Conservation (phyloP, 768 basidiomycete species). For the Trametes maxima region DNA sequence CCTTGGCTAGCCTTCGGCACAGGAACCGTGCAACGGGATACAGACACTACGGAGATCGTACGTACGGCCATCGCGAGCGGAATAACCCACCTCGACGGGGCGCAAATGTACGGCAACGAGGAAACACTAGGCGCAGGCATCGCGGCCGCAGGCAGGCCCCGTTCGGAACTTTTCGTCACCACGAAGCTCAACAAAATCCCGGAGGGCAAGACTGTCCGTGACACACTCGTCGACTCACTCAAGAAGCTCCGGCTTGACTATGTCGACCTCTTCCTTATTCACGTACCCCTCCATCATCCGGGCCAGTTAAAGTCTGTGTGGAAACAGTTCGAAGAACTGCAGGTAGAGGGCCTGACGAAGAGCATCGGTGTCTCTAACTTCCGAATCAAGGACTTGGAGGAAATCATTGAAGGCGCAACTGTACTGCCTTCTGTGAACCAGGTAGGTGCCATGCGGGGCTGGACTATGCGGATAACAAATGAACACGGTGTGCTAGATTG, state of each 20-base stretch:
- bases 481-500: slow-evolving; percentile 30
- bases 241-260: slow-evolving; percentile 42
- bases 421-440: slow-evolving; percentile 22
- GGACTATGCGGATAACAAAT: no score
- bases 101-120: slow-evolving; percentile 42
- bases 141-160: background rate
- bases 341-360: slow-evolving; percentile 41
- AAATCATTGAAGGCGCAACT: slow-evolving; percentile 45
- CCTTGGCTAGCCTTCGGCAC: background rate
- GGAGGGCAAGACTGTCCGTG: slow-evolving; percentile 37
- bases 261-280: slow-evolving; percentile 49
- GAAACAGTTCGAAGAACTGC: slow-evolving; percentile 44
- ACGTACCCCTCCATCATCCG: slow-evolving; percentile 32
- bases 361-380: slow-evolving; percentile 60
- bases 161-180: background rate
- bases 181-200: slow-evolving; percentile 18
- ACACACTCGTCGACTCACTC: slow-evolving; percentile 41
- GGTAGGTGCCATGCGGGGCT: background rate
- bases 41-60: slow-evolving; percentile 32
- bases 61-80: slow-evolving; percentile 36
- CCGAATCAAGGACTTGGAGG: slow-evolving; percentile 39
- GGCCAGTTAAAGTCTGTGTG: slow-evolving; percentile 28
- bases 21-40: background rate
- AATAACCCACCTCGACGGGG: slow-evolving; percentile 42
- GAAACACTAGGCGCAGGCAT: slow-evolving; percentile 39